Evolutionary conservation across 495 filamentous ascomycete genomes (phyloP), one percentile per base, ranked within the genome.

Genomic region (Penicillium atrosanguineum): DNA sequence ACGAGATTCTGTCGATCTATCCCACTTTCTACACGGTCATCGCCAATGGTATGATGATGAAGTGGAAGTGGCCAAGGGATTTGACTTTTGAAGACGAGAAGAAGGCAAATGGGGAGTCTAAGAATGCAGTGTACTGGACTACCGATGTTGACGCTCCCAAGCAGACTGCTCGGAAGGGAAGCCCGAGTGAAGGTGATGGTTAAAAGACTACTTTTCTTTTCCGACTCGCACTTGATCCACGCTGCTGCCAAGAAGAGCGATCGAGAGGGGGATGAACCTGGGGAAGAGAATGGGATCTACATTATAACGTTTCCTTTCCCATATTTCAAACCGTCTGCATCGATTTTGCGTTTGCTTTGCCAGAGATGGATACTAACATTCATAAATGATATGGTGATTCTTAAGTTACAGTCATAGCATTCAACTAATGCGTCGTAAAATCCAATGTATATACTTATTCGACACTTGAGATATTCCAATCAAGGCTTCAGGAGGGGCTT

Each of bases 31-130:
- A 86, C 65, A 80, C 70, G 7, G 78, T 83, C 40, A 69, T 93
- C 37, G 76, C 78, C 1, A 93, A 95, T 67, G 87, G 91, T 69
- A 68, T 87, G 57, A 87, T 91, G 82, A 48, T 78, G 28, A 61
- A 71, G 12, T 91, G 81, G 79, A 87, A 83, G 69, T 74, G 80
- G 44, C 83, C 87, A 0, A 56, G 21, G 15, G 45, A 43, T 19
- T 7, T 21, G 8, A 26, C 5, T 45, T 59, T 48, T 21, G 49
- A 41, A n/a, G 26, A 18, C 14, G 55, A 44, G 3, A 40, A 57
- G 4, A 48, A 56, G 37, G 28, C 18, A 12, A 46, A 55, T 16
- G 20, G 29, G 18, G 53, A 12, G 11, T 1, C 31, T 14, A 8
- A 1, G 4, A 14, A 34, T 34, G 31, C 31, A 8, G 14, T 34